These are phyloP conservation scores for Kodamaea sp. DNA, from an alignment of 1,139 yeast genomes.

Conservation along the genomic window DNA sequence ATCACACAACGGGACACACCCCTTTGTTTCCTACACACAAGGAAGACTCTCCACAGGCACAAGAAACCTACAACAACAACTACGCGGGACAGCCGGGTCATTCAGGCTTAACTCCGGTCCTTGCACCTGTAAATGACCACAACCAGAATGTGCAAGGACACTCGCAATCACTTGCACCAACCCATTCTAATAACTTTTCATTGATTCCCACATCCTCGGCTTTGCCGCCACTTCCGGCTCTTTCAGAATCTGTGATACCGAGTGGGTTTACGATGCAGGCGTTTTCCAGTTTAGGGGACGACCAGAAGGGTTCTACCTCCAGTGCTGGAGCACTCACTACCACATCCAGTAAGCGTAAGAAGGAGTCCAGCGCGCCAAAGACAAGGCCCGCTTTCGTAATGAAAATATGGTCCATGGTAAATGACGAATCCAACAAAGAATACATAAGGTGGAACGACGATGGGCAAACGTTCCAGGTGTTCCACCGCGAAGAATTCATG, in stretches of 20 bases:
- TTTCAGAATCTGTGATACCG: constrained; percentile 39
- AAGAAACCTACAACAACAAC: constrained; percentile 4
- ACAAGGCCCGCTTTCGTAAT: constrained; percentile 83
- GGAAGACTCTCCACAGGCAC: constrained; percentile 9
- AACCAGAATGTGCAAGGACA: constrained; percentile 1
- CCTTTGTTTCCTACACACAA: constrained; percentile 5
- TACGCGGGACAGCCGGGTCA: background rate
- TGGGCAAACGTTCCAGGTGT: constrained; percentile 83
- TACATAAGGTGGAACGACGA: constrained; percentile 83
- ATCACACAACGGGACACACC: constrained; percentile 8
- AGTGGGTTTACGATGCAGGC: constrained; percentile 20
- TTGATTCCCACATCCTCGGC: constrained; percentile 10
- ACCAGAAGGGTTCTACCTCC: constrained; percentile 9
- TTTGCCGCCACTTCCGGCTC: constrained; percentile 37
- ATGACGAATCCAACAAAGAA: constrained; percentile 67
- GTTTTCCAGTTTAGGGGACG: constrained; percentile 9
- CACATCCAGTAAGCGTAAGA: constrained; percentile 24
- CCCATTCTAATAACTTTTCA: background rate
- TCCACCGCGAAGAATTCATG: constrained; percentile 84
- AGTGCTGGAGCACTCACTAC: constrained; percentile 9
- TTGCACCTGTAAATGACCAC: background rate
- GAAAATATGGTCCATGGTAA: constrained; percentile 94
- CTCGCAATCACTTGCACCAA: constrained; percentile 10
- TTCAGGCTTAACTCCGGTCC: background rate
- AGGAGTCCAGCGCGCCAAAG: constrained; percentile 39